Evolutionary conservation across 129 eudicot species (phyloP).

Genomic region (Centaurea solstitialis): DNA sequence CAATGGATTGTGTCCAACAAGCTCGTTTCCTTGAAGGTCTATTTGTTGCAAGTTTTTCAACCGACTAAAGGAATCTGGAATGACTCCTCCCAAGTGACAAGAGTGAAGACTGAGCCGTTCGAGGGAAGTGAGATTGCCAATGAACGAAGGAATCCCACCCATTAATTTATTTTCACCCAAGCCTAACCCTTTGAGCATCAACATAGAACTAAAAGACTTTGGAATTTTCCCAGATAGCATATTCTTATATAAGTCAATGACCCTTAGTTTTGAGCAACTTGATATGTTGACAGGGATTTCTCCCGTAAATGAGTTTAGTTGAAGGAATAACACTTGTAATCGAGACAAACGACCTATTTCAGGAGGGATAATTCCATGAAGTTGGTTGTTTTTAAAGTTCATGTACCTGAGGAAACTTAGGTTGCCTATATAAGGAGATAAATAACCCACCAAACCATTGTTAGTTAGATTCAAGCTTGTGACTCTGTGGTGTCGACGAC

Average conservation of each 20-base stretch:
- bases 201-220: neutral
- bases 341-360: conserved; percentile 5
- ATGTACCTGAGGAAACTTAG: conserved; percentile 15
- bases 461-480: neutral
- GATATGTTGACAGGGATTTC: conserved; percentile 24
- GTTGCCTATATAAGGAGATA: conserved; percentile 32
- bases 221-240: conserved; percentile 19
- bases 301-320: conserved; percentile 3
- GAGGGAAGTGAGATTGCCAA: conserved; percentile 25
- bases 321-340: neutral
- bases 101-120: neutral
- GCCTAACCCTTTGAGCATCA: neutral
- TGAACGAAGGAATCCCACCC: conserved; percentile 26
- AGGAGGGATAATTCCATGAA: conserved; percentile 22
- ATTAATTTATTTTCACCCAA: neutral
- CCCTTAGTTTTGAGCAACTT: conserved; percentile 7
- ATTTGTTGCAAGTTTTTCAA: conserved; percentile 11
- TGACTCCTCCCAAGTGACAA: conserved; percentile 15
- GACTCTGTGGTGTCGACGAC: conserved; percentile 26
- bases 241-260: neutral
- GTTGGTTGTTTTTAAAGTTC: neutral
- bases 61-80: conserved; percentile 18
- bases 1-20: conserved; percentile 21
- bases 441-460: conserved; percentile 13
- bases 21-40: neutral